phyloP scores from a whole-genome alignment of 805 yeast genomes.

The Sugiyamaella mastotermitis region DNA sequence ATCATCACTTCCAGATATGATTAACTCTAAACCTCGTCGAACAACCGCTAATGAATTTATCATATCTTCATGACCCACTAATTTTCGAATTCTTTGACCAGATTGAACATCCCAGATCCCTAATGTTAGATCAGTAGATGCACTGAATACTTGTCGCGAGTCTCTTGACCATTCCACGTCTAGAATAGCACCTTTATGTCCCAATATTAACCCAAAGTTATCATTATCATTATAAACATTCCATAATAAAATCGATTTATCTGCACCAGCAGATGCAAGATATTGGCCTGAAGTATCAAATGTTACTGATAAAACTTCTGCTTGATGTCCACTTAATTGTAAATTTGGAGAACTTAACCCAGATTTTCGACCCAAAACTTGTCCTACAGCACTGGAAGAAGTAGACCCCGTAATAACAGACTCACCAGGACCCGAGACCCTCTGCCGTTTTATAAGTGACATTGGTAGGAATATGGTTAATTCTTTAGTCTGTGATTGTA shows the following conservation, averaged over 20 bases:
- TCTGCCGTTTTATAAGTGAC: no score
- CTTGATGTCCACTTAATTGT: conserved; percentile 21
- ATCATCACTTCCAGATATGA: conserved; percentile 61
- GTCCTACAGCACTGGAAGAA: no score
- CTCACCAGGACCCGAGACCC: no score
- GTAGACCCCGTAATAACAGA: no score
- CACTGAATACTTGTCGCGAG: conserved; percentile 35
- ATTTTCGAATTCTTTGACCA: conserved; percentile 49
- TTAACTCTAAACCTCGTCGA: conserved; percentile 28
- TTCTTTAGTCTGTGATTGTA: no score
- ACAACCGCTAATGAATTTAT: conserved; percentile 49
- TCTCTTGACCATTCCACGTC: conserved; percentile 53
- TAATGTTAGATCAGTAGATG: conserved; percentile 58
- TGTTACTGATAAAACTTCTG: conserved; percentile 43
- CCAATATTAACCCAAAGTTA: conserved; percentile 43
- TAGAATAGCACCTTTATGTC: conserved; percentile 63
- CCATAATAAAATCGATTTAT: conserved; percentile 39
- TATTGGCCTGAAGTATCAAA: conserved; percentile 46
- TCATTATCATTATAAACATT: conserved; percentile 32
- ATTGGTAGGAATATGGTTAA: no score
- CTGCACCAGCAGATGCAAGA: conserved; percentile 61
- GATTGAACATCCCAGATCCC: conserved; percentile 58
- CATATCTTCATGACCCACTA: conserved; percentile 43
- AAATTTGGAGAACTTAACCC: conserved; percentile 5
- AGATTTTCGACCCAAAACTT: no score